phyloP scores from a whole-genome alignment of 2,329 filamentous ascomycete genomes.

The Camillea tinctor region DNA sequence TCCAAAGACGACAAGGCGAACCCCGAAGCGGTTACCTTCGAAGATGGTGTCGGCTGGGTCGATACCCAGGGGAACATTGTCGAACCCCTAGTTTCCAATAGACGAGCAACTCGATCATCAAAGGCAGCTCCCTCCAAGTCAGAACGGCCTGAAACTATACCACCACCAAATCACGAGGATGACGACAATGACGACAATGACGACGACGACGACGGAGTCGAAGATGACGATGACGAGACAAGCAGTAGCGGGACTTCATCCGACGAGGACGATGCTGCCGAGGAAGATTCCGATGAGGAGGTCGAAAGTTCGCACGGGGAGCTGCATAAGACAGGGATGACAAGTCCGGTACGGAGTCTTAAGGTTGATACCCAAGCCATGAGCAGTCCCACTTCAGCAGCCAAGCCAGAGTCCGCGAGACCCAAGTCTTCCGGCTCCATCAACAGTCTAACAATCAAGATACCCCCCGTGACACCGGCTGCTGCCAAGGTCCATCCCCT shows the following conservation, averaged over 20 bases:
- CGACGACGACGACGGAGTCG: constrained; percentile 27
- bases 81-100: constrained; percentile 52
- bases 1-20: constrained; percentile 43
- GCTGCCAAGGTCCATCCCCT: constrained; percentile 70
- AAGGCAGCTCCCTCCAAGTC: constrained; percentile 21
- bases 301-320: constrained; percentile 27
- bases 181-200: constrained; percentile 19
- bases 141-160: constrained; percentile 15
- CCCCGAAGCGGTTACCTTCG: constrained; percentile 59
- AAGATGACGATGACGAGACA: constrained; percentile 36
- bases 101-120: constrained; percentile 23
- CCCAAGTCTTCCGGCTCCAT: constrained; percentile 52
- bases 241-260: constrained; percentile 39
- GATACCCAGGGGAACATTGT: constrained; percentile 75
- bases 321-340: constrained; percentile 11
- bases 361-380: constrained; percentile 17
- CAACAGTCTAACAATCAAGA: constrained; percentile 54
- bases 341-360: constrained; percentile 16
- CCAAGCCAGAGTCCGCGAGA: constrained; percentile 35
- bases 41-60: constrained; percentile 87
- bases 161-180: constrained; percentile 24
- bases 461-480: constrained; percentile 47
- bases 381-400: constrained; percentile 18
- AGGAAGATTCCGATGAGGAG: constrained; percentile 19
- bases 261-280: constrained; percentile 28